Evolutionary conservation across 257 asterid genomes (phyloP).

Genomic region (Fraxinus quadrangulata): DNA sequence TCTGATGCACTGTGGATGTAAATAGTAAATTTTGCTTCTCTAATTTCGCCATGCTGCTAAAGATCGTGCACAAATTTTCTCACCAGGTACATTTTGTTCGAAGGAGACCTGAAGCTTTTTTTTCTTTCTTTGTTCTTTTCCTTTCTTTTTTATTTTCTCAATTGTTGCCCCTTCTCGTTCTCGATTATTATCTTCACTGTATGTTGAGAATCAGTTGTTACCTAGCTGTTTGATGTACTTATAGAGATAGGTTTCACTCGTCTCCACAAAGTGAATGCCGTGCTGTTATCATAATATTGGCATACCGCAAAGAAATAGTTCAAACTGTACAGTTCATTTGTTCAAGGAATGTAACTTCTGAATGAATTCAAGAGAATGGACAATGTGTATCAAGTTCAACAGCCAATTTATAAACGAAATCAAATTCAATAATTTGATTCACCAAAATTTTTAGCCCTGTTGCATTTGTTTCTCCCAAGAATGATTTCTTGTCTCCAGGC

Average conservation of each 20-base stretch:
- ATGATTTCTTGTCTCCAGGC: no score
- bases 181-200: conserved; percentile 30
- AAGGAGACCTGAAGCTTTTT: conserved; percentile 25
- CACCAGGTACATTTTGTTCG: conserved; percentile 30
- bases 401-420: no score
- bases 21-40: conserved; percentile 50
- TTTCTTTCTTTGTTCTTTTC: neutral
- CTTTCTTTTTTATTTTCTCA: neutral
- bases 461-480: no score
- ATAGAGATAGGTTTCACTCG: conserved; percentile 49
- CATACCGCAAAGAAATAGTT: conserved; percentile 28
- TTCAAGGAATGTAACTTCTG: conserved; percentile 34
- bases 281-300: conserved; percentile 24
- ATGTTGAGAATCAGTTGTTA: conserved; percentile 39
- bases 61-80: conserved; percentile 22
- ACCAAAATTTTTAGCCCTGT: no score
- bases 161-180: neutral
- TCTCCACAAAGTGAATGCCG: conserved; percentile 25
- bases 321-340: conserved; percentile 63
- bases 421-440: neutral
- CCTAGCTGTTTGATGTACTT: conserved; percentile 44
- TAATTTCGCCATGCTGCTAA: conserved; percentile 2
- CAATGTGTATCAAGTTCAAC: neutral
- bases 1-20: conserved; percentile 60
- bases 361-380: conserved; percentile 23